phyloP scores from a whole-genome alignment of 768 basidiomycete species.

The Russula compacta region DNA sequence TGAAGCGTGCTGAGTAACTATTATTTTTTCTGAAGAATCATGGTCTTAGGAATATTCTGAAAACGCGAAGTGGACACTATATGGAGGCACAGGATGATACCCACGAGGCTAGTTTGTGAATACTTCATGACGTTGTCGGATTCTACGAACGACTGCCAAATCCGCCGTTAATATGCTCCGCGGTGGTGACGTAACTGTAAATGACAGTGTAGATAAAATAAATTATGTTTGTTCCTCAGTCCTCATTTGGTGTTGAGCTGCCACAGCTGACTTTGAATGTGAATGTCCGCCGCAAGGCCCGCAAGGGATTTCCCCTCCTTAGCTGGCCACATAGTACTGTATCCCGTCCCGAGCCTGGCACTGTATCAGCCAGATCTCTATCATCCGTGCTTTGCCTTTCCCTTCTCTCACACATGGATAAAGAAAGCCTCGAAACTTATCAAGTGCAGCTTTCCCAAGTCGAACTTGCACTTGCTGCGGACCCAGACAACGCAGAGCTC shows the following conservation, averaged over 20 bases:
- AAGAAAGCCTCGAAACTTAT: conserved; percentile 78
- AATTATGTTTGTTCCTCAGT: background rate
- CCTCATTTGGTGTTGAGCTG: background rate
- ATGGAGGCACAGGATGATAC: background rate
- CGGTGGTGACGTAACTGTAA: background rate
- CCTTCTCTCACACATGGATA: conserved; percentile 34
- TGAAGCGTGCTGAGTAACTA: background rate
- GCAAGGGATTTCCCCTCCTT: background rate
- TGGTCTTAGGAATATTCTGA: conserved; percentile 12
- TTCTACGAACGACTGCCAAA: background rate
- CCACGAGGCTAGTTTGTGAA: conserved; percentile 7
- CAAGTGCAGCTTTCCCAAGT: conserved; percentile 88
- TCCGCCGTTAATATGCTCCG: background rate
- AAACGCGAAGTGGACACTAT: conserved; percentile 1
- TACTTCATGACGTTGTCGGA: conserved; percentile 6
- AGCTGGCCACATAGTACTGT: no score
- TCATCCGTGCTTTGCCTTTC: background rate
- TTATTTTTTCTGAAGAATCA: conserved; percentile 10
- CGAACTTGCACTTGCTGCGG: conserved; percentile 64
- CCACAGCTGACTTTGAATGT: conserved; percentile 17
- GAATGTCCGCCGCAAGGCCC: background rate
- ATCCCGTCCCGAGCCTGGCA: background rate
- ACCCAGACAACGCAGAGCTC: conserved; percentile 69
- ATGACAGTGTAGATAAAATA: background rate
- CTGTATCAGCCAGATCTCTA: background rate